Evolutionary conservation across 805 yeast species (phyloP).

Genomic region (Sugiyamaella lignohabitans): DNA sequence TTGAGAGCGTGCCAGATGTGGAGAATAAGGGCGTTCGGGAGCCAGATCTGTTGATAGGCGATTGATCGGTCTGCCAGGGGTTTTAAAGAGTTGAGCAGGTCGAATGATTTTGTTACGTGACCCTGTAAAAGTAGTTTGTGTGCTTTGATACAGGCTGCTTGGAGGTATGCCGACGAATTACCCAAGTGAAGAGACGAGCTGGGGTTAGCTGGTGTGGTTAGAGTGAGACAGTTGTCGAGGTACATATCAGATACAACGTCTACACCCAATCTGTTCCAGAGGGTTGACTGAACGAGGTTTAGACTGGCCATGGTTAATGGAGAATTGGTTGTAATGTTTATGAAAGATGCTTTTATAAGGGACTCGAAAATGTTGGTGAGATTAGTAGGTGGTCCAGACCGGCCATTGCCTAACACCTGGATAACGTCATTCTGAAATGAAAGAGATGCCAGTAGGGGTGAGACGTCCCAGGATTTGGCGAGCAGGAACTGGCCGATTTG

Average conservation of each 20-base stretch:
- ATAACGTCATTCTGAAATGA: conserved; percentile 17
- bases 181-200: not conserved
- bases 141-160: conserved; percentile 7
- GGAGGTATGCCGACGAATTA: conserved; percentile 6
- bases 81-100: conserved; percentile 5
- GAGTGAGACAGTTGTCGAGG: conserved; percentile 4
- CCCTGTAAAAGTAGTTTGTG: conserved; percentile 9
- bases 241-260: conserved; percentile 13
- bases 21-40: conserved; percentile 12
- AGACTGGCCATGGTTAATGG: conserved; percentile 1
- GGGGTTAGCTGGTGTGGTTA: not conserved
- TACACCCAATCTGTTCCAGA: conserved; percentile 21
- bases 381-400: not conserved
- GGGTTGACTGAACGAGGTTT: conserved; percentile 11
- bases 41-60: conserved; percentile 16
- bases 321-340: conserved; percentile 11
- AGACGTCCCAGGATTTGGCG: conserved; percentile 43
- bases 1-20: conserved; percentile 10
- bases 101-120: conserved; percentile 1
- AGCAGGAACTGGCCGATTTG: conserved; percentile 61
- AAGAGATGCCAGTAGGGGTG: conserved; percentile 11
- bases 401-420: conserved; percentile 14
- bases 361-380: conserved; percentile 36
- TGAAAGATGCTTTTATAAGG: conserved; percentile 21
- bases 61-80: conserved; percentile 7